Base-by-base conservation (phyloP, 192 early-diverging fungal genomes). In the Haplosporangium gracile region DNA sequence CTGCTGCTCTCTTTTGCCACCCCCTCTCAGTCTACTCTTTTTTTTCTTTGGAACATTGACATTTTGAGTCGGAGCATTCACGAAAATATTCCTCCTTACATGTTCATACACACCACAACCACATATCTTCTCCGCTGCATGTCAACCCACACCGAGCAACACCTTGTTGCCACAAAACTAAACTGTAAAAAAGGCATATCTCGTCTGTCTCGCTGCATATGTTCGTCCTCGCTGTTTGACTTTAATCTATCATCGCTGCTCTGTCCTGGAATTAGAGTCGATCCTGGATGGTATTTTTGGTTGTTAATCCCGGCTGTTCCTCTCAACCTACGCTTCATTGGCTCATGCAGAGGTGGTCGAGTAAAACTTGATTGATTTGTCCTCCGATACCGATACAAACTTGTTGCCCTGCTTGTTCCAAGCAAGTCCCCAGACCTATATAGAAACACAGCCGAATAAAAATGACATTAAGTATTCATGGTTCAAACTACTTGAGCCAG, bases 351-450 rank as follows among this genome's bases (percentile, higher is more conserved):
- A 86, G 2, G 84, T 81, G 18, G 84, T 81, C 71, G 84, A 81
- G 68, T 89, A 93, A 83, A 83, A 90, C 26, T 88, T 86, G 49
- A 97, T 49, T 5, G 88, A 83, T 38, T 91, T 90, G 75, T 97
- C 96, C 71, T 97, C 95, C 5, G 93, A 93, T 40, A 93, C 94
- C 47, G 94, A 93, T 7, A 90, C 95, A 68, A 97, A 89, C 75
- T 90, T 93, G 38, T 93, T 90, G 8, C 96, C 95, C 42, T 95
- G 92, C 68, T 93, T 91, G 89, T 94, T 96, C 89, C 93, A 97
- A 4, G 94, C 94, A 22, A 97, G 89, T 18, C 95, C 94, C 96
- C 96, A 97, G 34, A 97, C 94, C 93, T 94, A 79, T 10, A 34
- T 51, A 11, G 7, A 4, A 73, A 24, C 32, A 65, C 60, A 65